Percentiles rank a stretch among this genome's conserved stretches.
Conservation (phyloP, 129 eudicot genomes). For the Centaurea solstitialis region DNA sequence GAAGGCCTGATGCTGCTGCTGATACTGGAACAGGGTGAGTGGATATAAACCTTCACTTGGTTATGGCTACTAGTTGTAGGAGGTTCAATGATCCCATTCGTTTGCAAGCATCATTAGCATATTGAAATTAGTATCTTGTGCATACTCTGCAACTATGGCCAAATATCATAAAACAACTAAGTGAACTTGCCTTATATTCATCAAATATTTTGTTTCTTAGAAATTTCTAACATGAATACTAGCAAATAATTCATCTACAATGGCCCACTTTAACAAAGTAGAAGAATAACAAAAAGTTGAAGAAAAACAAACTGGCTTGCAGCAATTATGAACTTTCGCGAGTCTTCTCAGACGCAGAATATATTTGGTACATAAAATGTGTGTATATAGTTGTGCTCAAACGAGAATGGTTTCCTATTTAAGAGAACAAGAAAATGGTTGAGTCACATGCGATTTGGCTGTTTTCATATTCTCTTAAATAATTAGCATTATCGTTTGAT, state of each 20-base stretch:
- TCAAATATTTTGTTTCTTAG: neutral
- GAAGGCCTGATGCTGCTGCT: neutral
- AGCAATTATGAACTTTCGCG: neutral
- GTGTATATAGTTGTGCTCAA: too few relatives aligned
- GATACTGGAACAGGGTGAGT: conserved; percentile 27
- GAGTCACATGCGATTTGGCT: too few relatives aligned
- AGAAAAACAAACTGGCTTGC: neutral
- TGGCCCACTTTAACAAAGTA: neutral
- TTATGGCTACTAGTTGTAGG: neutral
- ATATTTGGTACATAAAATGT: neutral
- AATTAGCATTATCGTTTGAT: too few relatives aligned
- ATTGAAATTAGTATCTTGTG: neutral
- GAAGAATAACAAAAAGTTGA: neutral
- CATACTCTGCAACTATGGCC: neutral
- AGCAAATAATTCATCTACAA: neutral
- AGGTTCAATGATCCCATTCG: neutral
- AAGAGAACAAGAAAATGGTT: too few relatives aligned
- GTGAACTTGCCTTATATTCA: neutral
- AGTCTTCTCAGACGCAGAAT: neutral
- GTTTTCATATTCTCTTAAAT: too few relatives aligned
- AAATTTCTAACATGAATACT: neutral
- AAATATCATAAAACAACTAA: neutral
- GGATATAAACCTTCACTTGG: neutral
- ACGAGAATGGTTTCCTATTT: too few relatives aligned
- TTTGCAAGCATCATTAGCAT: neutral